phyloP scores from a whole-genome alignment of 495 filamentous ascomycete genomes.

The Elaphomyces granulatus region DNA sequence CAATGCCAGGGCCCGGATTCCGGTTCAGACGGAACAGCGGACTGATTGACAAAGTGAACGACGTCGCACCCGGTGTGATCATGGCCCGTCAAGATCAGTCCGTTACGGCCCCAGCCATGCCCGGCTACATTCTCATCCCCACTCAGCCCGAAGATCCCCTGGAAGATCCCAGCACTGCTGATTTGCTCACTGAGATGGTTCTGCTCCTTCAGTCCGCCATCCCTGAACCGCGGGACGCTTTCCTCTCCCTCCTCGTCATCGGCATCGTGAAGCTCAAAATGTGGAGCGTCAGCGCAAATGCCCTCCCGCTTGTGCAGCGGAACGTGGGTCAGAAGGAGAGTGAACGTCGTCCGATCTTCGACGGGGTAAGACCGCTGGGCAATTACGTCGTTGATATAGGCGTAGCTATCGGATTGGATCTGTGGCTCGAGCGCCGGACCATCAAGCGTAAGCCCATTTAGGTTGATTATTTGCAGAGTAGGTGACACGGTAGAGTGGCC shows the following conservation, averaged over 20 bases:
- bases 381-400: constrained; percentile 61
- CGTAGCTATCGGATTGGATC: constrained; percentile 58
- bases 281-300: constrained; percentile 70
- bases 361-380: constrained; percentile 46
- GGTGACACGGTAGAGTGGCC: constrained; percentile 20
- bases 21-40: constrained; percentile 4
- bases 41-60: constrained; percentile 57
- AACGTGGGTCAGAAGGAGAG: constrained; percentile 79
- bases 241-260: constrained; percentile 25
- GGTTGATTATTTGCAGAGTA: constrained; percentile 60
- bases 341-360: constrained; percentile 51
- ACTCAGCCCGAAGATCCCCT: constrained; percentile 66
- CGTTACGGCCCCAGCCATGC: constrained; percentile 47
- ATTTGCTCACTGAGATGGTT: constrained; percentile 67
- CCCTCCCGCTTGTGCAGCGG: constrained; percentile 75
- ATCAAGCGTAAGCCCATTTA: constrained; percentile 89
- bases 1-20: constrained; percentile 17
- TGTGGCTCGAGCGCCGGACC: constrained; percentile 50
- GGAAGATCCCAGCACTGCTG: constrained; percentile 48
- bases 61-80: constrained; percentile 91
- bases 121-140: constrained; percentile 38
- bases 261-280: constrained; percentile 52
- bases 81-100: constrained; percentile 77
- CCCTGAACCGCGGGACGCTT: constrained; percentile 18
- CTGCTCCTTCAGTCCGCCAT: constrained; percentile 71